Conservation (phyloP, 2,329 filamentous ascomycete genomes). For the Fusarium clavum region DNA sequence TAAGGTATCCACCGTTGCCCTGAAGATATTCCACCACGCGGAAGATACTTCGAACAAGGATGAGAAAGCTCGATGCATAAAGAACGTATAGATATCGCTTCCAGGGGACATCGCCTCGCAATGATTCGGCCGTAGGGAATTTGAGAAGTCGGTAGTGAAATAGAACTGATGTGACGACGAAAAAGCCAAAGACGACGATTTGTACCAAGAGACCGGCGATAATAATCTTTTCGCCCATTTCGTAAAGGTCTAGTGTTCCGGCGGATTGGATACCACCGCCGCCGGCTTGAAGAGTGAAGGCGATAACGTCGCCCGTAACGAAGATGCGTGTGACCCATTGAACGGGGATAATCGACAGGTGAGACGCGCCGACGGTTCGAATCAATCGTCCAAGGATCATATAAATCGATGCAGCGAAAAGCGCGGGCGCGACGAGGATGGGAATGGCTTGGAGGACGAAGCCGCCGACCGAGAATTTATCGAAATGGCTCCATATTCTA, state of each 20-base stretch:
- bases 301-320: constrained; percentile 8
- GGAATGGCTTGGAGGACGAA: constrained; percentile 18
- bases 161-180: constrained; percentile 9
- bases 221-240: constrained; percentile 16
- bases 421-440: constrained; percentile 15
- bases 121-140: neutral
- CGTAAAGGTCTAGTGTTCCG: neutral
- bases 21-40: constrained; percentile 10
- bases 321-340: constrained; percentile 23
- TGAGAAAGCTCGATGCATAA: constrained; percentile 12
- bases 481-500: constrained; percentile 22
- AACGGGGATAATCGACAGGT: constrained; percentile 6
- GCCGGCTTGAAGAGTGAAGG: neutral
- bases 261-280: constrained; percentile 16
- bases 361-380: constrained; percentile 6
- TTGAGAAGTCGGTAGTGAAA: constrained; percentile 1
- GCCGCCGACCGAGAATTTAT: neutral
- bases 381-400: constrained; percentile 24
- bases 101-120: neutral
- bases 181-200: constrained; percentile 13
- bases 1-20: constrained; percentile 7
- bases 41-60: constrained; percentile 18
- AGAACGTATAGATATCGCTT: constrained; percentile 14
- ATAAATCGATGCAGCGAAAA: constrained; percentile 21
- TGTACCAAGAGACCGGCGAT: constrained; percentile 9